Evolutionary conservation across 1,139 yeast species (phyloP).

Genomic region (Arxiozyma heterogenica): DNA sequence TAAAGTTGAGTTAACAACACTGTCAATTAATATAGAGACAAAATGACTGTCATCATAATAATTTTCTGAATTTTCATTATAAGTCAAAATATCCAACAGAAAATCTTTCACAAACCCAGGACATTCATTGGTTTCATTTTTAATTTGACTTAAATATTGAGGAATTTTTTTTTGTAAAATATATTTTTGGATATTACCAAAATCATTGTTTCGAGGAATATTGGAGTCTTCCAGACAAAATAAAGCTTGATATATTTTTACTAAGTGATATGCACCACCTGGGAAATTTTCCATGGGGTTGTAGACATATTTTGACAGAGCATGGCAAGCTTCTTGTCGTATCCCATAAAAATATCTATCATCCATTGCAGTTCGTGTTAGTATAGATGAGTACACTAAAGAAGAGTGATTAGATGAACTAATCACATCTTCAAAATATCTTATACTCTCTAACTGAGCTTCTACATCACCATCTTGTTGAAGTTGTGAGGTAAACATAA

Average conservation of each 20-base stretch:
- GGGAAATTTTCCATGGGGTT: conserved; percentile 47
- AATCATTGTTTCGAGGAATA: conserved; percentile 75
- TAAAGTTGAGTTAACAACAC: conserved; percentile 44
- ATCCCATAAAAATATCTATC: conserved; percentile 81
- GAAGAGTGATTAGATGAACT: conserved; percentile 42
- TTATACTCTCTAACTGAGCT: conserved; percentile 82
- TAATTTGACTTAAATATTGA: conserved; percentile 47
- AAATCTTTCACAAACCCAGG: conserved; percentile 57
- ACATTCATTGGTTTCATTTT: conserved; percentile 56
- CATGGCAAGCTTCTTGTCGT: conserved; percentile 76
- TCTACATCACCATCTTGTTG: conserved; percentile 95
- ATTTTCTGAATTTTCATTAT: conserved; percentile 80
- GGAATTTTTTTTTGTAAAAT: conserved; percentile 67
- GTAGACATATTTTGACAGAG: conserved; percentile 58
- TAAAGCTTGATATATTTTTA: conserved; percentile 57
- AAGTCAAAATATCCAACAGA: conserved; percentile 62
- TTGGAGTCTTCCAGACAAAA: conserved; percentile 62
- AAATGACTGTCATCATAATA: conserved; percentile 67
- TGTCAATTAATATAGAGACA: conserved; percentile 47
- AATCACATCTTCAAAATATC: conserved; percentile 49
- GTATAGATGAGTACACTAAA: conserved; percentile 60
- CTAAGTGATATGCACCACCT: conserved; percentile 60
- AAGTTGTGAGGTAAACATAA: conserved; percentile 88
- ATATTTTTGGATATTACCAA: conserved; percentile 55
- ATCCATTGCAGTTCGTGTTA: conserved; percentile 78